phyloP scores from a whole-genome alignment of 2,329 filamentous ascomycete genomes.

The Cytospora paraplurivora region DNA sequence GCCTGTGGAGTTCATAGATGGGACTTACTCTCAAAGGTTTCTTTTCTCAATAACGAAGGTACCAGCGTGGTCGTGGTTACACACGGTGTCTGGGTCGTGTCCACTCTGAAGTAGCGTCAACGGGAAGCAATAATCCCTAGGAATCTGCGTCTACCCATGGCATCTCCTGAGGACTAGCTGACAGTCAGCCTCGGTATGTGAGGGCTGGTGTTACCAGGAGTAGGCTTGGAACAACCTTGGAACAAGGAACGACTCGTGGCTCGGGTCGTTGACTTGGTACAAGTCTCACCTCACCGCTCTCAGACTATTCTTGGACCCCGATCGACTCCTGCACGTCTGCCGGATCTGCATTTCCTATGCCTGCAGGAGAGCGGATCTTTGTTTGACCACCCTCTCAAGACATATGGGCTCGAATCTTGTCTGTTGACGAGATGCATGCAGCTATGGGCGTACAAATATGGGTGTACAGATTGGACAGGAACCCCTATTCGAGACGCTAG shows the following conservation, averaged over 20 bases:
- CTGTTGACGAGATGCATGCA: constrained; percentile 14
- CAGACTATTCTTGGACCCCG: constrained; percentile 11
- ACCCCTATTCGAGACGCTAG: constrained; percentile 24
- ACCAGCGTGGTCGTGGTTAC: constrained; percentile 18
- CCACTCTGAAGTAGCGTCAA: constrained; percentile 15
- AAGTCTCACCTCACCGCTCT: constrained; percentile 24
- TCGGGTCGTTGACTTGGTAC: constrained; percentile 20
- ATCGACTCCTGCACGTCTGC: constrained; percentile 23
- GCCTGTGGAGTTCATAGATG: background rate
- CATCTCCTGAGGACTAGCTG: constrained; percentile 14
- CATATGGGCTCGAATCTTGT: constrained; percentile 1
- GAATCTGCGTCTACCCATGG: constrained; percentile 11
- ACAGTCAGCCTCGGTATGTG: constrained; percentile 23
- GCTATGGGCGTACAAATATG: constrained; percentile 11
- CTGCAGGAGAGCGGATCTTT: constrained; percentile 22
- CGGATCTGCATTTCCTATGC: constrained; percentile 17
- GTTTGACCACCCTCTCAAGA: constrained; percentile 17
- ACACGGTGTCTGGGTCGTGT: constrained; percentile 11
- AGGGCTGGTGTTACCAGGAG: constrained; percentile 22
- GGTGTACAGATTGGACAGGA: background rate
- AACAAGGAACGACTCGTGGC: constrained; percentile 20
- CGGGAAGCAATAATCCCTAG: constrained; percentile 8
- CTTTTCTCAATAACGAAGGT: constrained; percentile 6
- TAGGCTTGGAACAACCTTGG: constrained; percentile 9
- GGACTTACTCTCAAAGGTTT: background rate